phyloP scores from a whole-genome alignment of 2,329 filamentous ascomycete species.

The Ophiostoma himal-ulmi region DNA sequence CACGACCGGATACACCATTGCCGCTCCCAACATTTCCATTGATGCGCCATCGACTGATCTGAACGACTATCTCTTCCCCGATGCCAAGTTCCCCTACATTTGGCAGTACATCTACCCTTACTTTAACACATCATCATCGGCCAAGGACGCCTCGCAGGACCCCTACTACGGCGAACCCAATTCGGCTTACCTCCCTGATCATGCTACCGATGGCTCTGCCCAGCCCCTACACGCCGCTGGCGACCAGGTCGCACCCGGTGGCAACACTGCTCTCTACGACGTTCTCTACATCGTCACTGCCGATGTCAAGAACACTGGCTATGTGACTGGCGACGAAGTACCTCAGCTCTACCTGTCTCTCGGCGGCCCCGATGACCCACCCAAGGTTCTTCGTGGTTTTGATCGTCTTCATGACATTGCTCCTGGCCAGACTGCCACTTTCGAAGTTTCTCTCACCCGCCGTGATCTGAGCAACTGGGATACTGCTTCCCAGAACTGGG shows the following conservation, averaged over 20 bases:
- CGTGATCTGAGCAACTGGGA: constrained; percentile 90
- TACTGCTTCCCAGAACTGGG: constrained; percentile 72
- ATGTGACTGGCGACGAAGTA: constrained; percentile 60
- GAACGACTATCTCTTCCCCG: constrained; percentile 63
- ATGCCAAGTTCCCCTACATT: constrained; percentile 45
- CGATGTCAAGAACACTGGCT: constrained; percentile 66
- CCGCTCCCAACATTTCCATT: constrained; percentile 56
- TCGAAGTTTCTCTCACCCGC: constrained; percentile 64
- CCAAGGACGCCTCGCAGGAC: constrained; percentile 50
- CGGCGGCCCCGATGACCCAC: constrained; percentile 67
- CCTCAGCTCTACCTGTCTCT: constrained; percentile 75
- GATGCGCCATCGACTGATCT: constrained; percentile 58
- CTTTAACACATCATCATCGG: constrained; percentile 57
- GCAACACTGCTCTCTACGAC: constrained; percentile 62
- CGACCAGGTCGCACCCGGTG: constrained; percentile 49
- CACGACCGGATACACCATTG: constrained; percentile 52
- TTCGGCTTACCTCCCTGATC: constrained; percentile 54
- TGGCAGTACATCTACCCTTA: constrained; percentile 63
- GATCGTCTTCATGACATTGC: constrained; percentile 63
- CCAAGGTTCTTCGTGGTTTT: constrained; percentile 68
- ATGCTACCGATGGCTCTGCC: constrained; percentile 49
- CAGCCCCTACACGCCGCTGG: constrained; percentile 50
- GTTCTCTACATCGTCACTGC: constrained; percentile 62
- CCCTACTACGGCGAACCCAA: constrained; percentile 54
- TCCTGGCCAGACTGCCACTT: constrained; percentile 61